Evolutionary conservation across 495 filamentous ascomycete genomes (phyloP).

Genomic region (Penicillium waksmanii): DNA sequence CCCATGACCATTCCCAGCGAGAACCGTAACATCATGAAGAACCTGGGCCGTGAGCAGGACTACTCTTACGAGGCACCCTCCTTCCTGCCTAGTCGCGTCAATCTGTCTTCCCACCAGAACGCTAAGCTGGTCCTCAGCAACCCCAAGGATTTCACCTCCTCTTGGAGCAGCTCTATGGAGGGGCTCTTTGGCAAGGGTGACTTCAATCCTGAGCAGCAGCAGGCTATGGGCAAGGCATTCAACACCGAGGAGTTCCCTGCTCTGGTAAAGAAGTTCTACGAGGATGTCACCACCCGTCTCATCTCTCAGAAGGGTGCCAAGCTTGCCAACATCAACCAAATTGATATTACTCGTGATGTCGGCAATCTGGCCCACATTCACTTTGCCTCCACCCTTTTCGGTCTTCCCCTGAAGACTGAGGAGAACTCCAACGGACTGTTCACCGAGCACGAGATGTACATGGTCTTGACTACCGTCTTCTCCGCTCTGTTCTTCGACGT

Average conservation of each 20-base stretch:
- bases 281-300: conserved; percentile 64
- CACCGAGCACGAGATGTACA: conserved; percentile 79
- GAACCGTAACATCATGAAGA: conserved; percentile 72
- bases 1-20: conserved; percentile 80
- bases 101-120: conserved; percentile 62
- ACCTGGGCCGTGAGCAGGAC: conserved; percentile 68
- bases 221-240: conserved; percentile 48
- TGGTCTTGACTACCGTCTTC: conserved; percentile 71
- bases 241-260: conserved; percentile 52
- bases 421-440: conserved; percentile 71
- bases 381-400: conserved; percentile 74
- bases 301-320: conserved; percentile 67
- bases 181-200: conserved; percentile 58
- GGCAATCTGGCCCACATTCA: conserved; percentile 73
- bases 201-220: conserved; percentile 50
- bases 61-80: conserved; percentile 72
- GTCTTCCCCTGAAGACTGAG: conserved; percentile 72
- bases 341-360: conserved; percentile 79
- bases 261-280: conserved; percentile 59
- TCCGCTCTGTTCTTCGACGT: conserved; percentile 58
- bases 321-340: conserved; percentile 59
- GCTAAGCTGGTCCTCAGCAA: conserved; percentile 66
- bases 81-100: conserved; percentile 52
- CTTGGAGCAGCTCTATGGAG: conserved; percentile 61
- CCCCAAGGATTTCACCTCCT: conserved; percentile 63